phyloP scores from a whole-genome alignment of 257 asterid genomes.

The Lycium ferocissimum region DNA sequence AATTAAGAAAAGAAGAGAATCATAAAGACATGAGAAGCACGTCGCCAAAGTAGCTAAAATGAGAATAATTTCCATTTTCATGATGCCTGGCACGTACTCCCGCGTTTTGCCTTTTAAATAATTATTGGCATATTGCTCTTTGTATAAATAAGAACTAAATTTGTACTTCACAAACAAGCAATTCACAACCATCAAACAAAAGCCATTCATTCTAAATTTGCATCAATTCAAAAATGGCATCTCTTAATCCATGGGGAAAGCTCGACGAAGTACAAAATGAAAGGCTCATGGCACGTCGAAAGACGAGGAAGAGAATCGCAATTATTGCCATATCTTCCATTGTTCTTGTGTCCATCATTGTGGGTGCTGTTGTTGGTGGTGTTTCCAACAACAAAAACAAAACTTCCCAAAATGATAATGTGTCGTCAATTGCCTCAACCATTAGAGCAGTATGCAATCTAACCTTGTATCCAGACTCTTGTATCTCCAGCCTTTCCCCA shows the following conservation, averaged over 20 bases:
- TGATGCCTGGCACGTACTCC: conserved; percentile 57
- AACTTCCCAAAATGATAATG: conserved; percentile 7
- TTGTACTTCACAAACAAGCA: conserved; percentile 2
- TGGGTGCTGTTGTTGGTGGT: conserved; percentile 65
- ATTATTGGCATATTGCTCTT: background rate
- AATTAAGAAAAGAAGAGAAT: background rate
- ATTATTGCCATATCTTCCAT: conserved; percentile 58
- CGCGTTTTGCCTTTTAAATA: conserved; percentile 17
- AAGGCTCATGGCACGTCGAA: conserved; percentile 55
- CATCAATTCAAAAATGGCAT: conserved; percentile 41
- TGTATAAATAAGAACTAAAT: conserved; percentile 6
- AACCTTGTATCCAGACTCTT: conserved; percentile 63
- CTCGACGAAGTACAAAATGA: conserved; percentile 65
- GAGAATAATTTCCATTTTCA: background rate
- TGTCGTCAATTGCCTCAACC: conserved; percentile 32
- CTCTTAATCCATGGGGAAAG: conserved; percentile 60
- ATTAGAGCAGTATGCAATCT: conserved; percentile 51
- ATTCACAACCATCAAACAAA: background rate
- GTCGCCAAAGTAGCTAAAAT: background rate
- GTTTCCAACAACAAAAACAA: conserved; percentile 44
- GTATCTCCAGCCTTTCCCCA: conserved; percentile 57
- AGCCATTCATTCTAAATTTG: background rate
- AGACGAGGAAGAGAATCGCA: conserved; percentile 55
- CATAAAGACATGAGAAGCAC: conserved; percentile 46
- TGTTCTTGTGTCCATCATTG: conserved; percentile 57